Base-by-base conservation (phyloP, 176 grass and related monocot genomes). In the Phyllostachys edulis region DNA sequence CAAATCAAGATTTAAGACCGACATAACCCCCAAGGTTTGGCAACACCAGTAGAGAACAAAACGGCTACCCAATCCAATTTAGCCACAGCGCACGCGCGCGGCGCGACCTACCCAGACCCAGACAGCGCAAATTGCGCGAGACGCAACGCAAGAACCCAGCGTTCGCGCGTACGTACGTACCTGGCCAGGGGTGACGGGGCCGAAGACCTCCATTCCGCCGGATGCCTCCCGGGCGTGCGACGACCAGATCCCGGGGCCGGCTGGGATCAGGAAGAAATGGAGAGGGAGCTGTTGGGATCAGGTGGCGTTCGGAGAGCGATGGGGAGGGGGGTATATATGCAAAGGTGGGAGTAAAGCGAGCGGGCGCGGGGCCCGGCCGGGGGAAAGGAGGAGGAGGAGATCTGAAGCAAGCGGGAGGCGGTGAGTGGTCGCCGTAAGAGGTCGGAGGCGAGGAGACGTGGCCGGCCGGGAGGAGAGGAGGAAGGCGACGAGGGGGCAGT, bases 171-270 rank as follows among this genome's bases (percentile, higher is more conserved):
- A 27, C 21, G 41, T 46, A 16, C 73, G 67, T 80, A 91, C 89
- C 89, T 91, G 89, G 73, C 89, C 89, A 49, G 85, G 80, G 26
- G 77, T 88, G 75, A 88, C 90, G 54, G 89, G 90, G 37, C 82
- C 86, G 44, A 93, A 93, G 71, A 93, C 82, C 85, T 93, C 91
- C 91, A 93, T 93, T 69, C 75, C 61, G n/a, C 82, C 77, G 54
- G 61, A 37, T 73, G 3, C 38, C 37, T 21, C 17, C n/a, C 38
- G 21, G 39, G 52, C 6, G 55, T 5, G 6, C 21, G 21, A 16
- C 37, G 56, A 40, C 21, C 52, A 59, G 73, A 76, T 76, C 34
- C 32, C 32, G 21, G 63, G 47, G 37, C 9, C 24, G 63, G 73
- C 73, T 55, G 71, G 72, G 82, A 84, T 40, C 10, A 15, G 73